phyloP scores from a whole-genome alignment of 805 yeast species.

The Pichia californica region DNA sequence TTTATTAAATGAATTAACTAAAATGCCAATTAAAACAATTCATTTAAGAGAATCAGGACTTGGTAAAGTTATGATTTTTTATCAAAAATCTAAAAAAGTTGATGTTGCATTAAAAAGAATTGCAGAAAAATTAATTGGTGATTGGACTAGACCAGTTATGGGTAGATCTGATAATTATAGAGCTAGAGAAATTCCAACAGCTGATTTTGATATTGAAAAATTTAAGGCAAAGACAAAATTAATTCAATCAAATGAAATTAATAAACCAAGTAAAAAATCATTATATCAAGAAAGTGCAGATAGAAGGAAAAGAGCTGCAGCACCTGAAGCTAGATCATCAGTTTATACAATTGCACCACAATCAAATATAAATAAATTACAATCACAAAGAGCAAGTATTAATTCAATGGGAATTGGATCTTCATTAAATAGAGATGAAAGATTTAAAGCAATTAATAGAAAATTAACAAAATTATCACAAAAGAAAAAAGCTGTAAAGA shows the following conservation, averaged over 20 bases:
- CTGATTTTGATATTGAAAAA: constrained; percentile 58
- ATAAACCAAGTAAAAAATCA: constrained; percentile 36
- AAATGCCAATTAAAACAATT: constrained; percentile 89
- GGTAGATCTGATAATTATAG: constrained; percentile 92
- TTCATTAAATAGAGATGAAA: constrained; percentile 58
- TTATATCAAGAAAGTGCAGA: constrained; percentile 86
- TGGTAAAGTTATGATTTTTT: constrained; percentile 89
- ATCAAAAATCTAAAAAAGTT: constrained; percentile 84
- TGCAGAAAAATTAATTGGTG: constrained; percentile 88
- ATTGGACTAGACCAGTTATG: constrained; percentile 98
- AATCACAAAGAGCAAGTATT: constrained; percentile 35
- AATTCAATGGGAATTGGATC: constrained; percentile 42
- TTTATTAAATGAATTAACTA: constrained; percentile 63
- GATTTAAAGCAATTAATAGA: constrained; percentile 70
- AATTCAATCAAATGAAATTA: constrained; percentile 26
- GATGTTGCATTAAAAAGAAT: constrained; percentile 80
- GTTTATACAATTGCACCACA: constrained; percentile 90
- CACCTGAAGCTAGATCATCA: constrained; percentile 84
- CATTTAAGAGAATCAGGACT: constrained; percentile 92
- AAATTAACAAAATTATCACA: constrained; percentile 43
- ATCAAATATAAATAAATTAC: constrained; percentile 47
- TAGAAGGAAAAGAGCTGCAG: constrained; percentile 90
- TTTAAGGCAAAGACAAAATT: constrained; percentile 37
- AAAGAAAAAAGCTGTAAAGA: constrained; percentile 45
- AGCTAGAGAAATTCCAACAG: constrained; percentile 68